Evolutionary conservation across 2,329 filamentous ascomycete species (phyloP).

Genomic region (Paracamarosporium sp.): DNA sequence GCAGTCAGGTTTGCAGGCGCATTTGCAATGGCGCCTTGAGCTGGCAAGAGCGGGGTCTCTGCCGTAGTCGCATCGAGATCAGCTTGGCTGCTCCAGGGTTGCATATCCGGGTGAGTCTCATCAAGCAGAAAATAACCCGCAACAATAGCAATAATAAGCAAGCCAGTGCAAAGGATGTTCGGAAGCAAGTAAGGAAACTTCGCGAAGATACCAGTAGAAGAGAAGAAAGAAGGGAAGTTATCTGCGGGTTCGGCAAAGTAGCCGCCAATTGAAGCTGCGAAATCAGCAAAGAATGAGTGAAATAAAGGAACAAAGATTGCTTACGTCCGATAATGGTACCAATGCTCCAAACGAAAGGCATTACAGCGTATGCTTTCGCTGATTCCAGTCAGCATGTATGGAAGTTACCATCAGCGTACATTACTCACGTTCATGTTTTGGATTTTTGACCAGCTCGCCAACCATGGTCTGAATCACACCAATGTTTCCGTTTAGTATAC

Average conservation of each 20-base stretch:
- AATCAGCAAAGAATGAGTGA: constrained; percentile 23
- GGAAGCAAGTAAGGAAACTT: constrained; percentile 87
- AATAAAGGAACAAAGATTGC: constrained; percentile 5
- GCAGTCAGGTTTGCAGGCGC: constrained; percentile 75
- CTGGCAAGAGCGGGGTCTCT: constrained; percentile 77
- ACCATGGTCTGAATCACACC: constrained; percentile 92
- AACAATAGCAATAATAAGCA: constrained; percentile 80
- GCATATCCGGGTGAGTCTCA: constrained; percentile 88
- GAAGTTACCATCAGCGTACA: neutral
- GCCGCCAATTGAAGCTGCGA: constrained; percentile 76
- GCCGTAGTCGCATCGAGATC: constrained; percentile 55
- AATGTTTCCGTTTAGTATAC: constrained; percentile 88
- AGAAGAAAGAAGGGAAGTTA: constrained; percentile 76
- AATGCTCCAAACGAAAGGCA: constrained; percentile 94
- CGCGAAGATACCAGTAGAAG: constrained; percentile 72
- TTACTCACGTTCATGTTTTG: constrained; percentile 81
- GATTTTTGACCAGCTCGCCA: constrained; percentile 81
- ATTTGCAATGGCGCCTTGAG: constrained; percentile 75
- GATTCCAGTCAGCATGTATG: constrained; percentile 13
- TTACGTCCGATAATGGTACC: constrained; percentile 80
- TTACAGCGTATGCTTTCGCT: constrained; percentile 86
- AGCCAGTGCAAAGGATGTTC: constrained; percentile 79
- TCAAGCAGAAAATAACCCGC: constrained; percentile 82
- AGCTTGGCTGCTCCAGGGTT: constrained; percentile 56
- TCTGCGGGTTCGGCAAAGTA: constrained; percentile 80